Conservation (phyloP, 495 filamentous ascomycete species). For the Opeltia flavorubescens region DNA sequence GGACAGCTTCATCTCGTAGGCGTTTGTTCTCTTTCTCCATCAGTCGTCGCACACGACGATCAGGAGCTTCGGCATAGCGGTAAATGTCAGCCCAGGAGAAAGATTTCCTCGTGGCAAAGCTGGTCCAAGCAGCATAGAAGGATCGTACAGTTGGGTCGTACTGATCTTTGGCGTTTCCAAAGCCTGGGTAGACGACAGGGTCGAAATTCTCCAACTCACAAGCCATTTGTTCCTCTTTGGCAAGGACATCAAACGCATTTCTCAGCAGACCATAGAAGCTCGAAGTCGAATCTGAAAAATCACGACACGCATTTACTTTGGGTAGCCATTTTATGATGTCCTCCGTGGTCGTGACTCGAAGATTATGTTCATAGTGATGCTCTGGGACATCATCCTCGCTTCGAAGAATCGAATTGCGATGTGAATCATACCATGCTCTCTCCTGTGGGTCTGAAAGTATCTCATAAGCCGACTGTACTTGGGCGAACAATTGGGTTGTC, state of each 20-base stretch:
- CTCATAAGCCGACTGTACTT: conserved; percentile 86
- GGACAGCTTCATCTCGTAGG: conserved; percentile 64
- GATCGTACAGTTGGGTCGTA: conserved; percentile 58
- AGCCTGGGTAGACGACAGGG: conserved; percentile 56
- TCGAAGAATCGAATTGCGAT: conserved; percentile 69
- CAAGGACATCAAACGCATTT: conserved; percentile 63
- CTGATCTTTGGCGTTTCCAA: conserved; percentile 53
- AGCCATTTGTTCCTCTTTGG: conserved; percentile 63
- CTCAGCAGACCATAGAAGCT: conserved; percentile 75
- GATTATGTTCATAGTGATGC: conserved; percentile 44
- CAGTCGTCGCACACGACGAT: conserved; percentile 64
- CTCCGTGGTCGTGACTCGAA: conserved; percentile 57
- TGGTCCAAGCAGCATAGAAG: conserved; percentile 73
- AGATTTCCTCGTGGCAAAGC: conserved; percentile 69
- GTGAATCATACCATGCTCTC: conserved; percentile 93
- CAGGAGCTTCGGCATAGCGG: conserved; percentile 69
- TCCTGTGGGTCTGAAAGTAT: conserved; percentile 92
- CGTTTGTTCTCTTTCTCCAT: conserved; percentile 95
- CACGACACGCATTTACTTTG: conserved; percentile 59
- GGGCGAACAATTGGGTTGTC: conserved; percentile 74
- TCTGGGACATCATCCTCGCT: conserved; percentile 32
- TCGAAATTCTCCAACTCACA: conserved; percentile 51
- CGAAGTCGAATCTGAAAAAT: conserved; percentile 56
- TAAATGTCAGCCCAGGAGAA: conserved; percentile 86
- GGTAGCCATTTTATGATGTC: conserved; percentile 62